phyloP scores from a whole-genome alignment of 192 early-diverging fungal genomes.

The Backusella westeae region DNA sequence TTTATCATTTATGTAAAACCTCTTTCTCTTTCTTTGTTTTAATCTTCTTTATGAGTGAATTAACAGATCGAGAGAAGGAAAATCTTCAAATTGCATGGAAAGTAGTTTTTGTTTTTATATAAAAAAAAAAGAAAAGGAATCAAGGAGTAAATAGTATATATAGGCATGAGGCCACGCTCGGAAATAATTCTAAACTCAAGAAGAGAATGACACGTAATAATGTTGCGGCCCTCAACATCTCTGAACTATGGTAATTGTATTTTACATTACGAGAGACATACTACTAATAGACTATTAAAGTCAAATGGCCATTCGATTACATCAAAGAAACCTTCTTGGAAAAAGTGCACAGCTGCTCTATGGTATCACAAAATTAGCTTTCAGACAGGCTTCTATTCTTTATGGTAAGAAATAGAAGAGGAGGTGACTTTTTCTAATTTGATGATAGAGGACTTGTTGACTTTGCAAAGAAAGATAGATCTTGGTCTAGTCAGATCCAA shows the following conservation, averaged over 20 bases:
- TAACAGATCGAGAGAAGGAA: neutral
- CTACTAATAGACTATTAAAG: neutral
- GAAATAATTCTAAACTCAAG: neutral
- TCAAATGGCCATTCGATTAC: neutral
- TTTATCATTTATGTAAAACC: neutral
- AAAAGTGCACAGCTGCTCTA: neutral
- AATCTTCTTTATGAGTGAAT: neutral
- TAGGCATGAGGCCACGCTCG: neutral
- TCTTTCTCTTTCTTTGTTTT: neutral
- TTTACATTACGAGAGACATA: neutral
- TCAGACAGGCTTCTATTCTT: neutral
- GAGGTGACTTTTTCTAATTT: neutral
- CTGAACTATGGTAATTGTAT: neutral
- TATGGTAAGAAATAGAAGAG: neutral
- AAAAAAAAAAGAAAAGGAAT: neutral
- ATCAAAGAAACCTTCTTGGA: neutral
- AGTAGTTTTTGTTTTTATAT: neutral
- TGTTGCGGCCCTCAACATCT: neutral
- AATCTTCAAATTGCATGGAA: neutral
- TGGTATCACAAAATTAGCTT: neutral
- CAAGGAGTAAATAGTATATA: neutral
- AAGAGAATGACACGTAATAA: neutral
- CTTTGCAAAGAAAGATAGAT: neutral
- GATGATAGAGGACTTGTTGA: neutral
- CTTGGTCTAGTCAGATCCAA: neutral